Base-by-base conservation (phyloP, 2,329 filamentous ascomycete genomes). In the Fusarium sambucinum region DNA sequence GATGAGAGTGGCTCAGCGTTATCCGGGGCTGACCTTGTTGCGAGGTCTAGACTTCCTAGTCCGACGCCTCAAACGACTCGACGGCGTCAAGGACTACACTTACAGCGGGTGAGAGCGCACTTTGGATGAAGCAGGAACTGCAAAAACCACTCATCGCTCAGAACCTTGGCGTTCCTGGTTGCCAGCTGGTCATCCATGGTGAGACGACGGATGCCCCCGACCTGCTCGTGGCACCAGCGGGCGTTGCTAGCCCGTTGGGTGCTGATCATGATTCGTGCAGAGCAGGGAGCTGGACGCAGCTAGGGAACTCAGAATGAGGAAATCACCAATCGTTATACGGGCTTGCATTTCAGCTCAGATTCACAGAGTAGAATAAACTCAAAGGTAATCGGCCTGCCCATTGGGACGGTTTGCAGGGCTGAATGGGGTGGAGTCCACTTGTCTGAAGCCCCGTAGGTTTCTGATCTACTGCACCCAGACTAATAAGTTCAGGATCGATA, bases 1-100 rank as follows among this genome's bases (percentile, higher is more conserved):
- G 70, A 74, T 72, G 66, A 66, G 50, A 57, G 70, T 73, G 70
- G 72, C 72, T 72, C 62, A 71, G 68, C 58, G 69, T 63, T 60
- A 72, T 72, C 72, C 59, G 63, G 72, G 70, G 72, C 70, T 73
- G 68, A 72, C 66, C 62, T 50, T 68, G 62, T 44, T 50, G 47
- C 55, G 19, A 52, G 66, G 72, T 70, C 71, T 60, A 65, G 72
- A 73, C 68, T 66, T 47, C 42, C 53, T 55, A 59, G 23, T 55
- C 44, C 48, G 27, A 64, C 60, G 63, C 71, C 63, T 53, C 55
- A 51, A 63, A 63, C 56, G 46, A 51, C 59, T 66, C 63, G 70
- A 68, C 57, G 42, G 60, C 56, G 57, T 51, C 46, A 45, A 67
- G 53, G 60, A 56, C 41, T 38, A 53, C 54, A 47, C 51, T 37